Conservation (phyloP, 169 alveolate genomes). For the Eimeria tenella region DNA sequence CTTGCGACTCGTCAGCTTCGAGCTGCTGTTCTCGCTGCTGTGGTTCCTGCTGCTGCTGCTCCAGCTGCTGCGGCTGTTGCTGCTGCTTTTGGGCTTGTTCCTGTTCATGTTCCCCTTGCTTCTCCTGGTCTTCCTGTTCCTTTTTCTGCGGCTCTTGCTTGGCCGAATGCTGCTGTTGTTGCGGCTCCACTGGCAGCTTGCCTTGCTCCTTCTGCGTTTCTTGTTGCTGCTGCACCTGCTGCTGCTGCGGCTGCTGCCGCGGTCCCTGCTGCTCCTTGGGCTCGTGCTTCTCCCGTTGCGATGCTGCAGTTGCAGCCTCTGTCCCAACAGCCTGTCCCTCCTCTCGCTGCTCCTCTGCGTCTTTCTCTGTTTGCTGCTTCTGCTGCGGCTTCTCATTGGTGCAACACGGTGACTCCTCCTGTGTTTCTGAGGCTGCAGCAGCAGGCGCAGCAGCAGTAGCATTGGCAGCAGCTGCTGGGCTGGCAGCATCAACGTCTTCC, state of each 20-base stretch:
- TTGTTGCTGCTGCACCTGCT: slow-evolving; percentile 15
- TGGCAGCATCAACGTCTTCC: too few relatives aligned
- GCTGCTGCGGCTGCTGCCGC: slow-evolving; percentile 13
- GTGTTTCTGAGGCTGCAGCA: neutral
- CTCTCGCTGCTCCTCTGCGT: neutral
- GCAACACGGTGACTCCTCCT: neutral
- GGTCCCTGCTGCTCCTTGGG: neutral
- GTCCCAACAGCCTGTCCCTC: neutral
- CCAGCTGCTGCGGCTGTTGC: neutral
- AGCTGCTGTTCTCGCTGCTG: neutral
- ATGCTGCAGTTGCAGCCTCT: neutral
- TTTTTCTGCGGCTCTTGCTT: slow-evolving; percentile 17
- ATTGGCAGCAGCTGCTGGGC: too few relatives aligned
- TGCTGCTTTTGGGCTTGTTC: neutral
- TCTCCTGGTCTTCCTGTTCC: neutral
- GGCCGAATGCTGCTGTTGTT: neutral
- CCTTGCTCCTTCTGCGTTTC: neutral
- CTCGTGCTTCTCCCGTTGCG: neutral
- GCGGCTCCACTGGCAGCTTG: neutral
- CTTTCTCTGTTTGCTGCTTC: slow-evolving; percentile 24
- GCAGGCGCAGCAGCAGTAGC: neutral
- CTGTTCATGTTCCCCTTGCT: neutral
- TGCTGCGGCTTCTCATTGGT: neutral
- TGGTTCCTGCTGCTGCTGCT: slow-evolving; percentile 23
- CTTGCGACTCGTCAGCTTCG: neutral